Percentiles rank a stretch among this genome's conserved stretches.
Conservation (phyloP, 306 rosid species). For the Sicyos edulis region DNA sequence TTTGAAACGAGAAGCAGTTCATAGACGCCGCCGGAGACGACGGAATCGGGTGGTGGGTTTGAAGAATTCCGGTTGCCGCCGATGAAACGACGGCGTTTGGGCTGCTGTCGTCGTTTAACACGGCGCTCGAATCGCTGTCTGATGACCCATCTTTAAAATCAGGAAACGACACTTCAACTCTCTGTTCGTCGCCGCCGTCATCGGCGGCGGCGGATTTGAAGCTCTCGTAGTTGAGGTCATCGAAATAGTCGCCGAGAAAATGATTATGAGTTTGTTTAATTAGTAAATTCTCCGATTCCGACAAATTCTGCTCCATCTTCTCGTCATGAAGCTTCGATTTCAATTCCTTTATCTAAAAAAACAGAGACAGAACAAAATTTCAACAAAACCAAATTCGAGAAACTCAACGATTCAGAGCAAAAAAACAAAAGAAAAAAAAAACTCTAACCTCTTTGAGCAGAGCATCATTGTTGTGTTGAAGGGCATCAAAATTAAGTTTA, state of each 20-base stretch:
- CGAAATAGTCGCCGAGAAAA: conserved; percentile 27
- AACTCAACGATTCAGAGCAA: neutral
- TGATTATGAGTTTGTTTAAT: conserved; percentile 24
- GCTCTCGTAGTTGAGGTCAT: conserved; percentile 39
- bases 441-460: conserved; percentile 58
- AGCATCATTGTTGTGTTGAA: conserved; percentile 62
- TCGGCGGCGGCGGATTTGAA: conserved; percentile 20
- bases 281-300: conserved; percentile 29
- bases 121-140: conserved; percentile 86
- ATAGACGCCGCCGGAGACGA: conserved; percentile 26
- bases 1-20: conserved; percentile 14
- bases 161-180: conserved; percentile 21
- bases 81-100: conserved; percentile 36
- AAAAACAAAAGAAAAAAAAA: neutral
- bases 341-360: conserved; percentile 67
- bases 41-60: conserved; percentile 33
- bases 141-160: conserved; percentile 76
- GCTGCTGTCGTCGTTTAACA: conserved; percentile 65
- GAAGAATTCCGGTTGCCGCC: conserved; percentile 24
- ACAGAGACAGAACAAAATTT: neutral
- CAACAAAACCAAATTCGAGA: neutral
- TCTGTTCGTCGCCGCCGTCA: neutral
- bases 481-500: conserved; percentile 43
- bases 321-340: conserved; percentile 54
- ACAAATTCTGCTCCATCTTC: conserved; percentile 35